Percentiles rank a stretch among this genome's conserved stretches.
Evolutionary conservation across 2,329 filamentous ascomycete species (phyloP).

Genomic region (Boeremia lycopersici): DNA sequence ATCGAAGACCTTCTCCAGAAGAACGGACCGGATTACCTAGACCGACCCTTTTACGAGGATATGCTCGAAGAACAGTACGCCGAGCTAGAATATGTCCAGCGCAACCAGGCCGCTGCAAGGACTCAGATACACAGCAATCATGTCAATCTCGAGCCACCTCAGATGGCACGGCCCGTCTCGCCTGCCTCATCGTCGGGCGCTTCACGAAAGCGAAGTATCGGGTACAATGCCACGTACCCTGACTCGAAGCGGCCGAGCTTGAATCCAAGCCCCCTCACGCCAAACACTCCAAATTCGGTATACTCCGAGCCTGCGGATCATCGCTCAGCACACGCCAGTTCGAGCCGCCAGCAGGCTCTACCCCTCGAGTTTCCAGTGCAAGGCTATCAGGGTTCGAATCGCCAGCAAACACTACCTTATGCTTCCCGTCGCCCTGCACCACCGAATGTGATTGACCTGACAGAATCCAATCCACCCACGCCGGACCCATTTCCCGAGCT

Average conservation of each 20-base stretch:
- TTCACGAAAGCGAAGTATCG: constrained; percentile 36
- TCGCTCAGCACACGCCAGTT: constrained; percentile 9
- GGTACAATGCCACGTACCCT: constrained; percentile 18
- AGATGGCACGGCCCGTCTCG: not conserved
- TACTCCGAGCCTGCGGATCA: not conserved
- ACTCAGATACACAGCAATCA: not conserved
- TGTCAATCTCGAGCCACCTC: not conserved
- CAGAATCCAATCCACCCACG: constrained; percentile 28
- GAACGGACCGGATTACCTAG: constrained; percentile 2
- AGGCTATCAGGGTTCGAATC: not conserved
- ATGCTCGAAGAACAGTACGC: constrained; percentile 14
- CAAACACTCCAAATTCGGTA: constrained; percentile 28
- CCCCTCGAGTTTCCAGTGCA: not conserved
- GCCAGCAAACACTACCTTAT: constrained; percentile 6
- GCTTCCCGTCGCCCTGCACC: not conserved
- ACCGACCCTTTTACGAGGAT: constrained; percentile 9
- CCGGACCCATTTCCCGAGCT: constrained; percentile 35
- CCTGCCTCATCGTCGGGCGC: constrained; percentile 8
- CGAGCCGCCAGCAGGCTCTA: constrained; percentile 6
- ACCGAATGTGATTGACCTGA: constrained; percentile 30
- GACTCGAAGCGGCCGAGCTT: constrained; percentile 35
- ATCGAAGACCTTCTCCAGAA: constrained; percentile 10
- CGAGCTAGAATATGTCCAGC: not conserved
- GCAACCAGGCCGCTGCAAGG: not conserved
- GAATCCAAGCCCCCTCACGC: constrained; percentile 29